Evolutionary conservation across 2,329 filamentous ascomycete genomes (phyloP).

Genomic region (Xylariaceae sp.): DNA sequence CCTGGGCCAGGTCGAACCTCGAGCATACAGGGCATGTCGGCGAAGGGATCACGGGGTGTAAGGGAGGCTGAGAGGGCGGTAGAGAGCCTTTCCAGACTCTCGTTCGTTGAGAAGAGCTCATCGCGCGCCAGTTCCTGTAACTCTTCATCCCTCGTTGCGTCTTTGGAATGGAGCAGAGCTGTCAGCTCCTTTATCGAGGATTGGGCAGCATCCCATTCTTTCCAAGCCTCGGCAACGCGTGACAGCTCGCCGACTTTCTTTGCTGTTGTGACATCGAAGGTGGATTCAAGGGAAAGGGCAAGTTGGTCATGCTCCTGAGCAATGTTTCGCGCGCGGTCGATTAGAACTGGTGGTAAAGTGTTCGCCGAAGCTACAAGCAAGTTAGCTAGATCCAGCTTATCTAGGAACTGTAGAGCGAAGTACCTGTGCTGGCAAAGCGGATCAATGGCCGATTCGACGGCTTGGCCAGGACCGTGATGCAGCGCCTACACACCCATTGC

Average conservation of each 20-base stretch:
- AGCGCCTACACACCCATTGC: conserved; percentile 52
- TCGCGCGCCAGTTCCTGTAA: conserved; percentile 75
- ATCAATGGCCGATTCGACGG: conserved; percentile 29
- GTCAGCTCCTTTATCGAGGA: conserved; percentile 52
- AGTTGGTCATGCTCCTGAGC: conserved; percentile 55
- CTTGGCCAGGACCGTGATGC: conserved; percentile 36
- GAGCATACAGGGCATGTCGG: conserved; percentile 80
- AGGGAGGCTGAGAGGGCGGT: conserved; percentile 70
- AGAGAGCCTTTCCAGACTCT: conserved; percentile 59
- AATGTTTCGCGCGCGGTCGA: conserved; percentile 56
- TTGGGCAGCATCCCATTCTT: conserved; percentile 54
- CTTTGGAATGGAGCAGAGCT: conserved; percentile 46
- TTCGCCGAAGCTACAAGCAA: conserved; percentile 26
- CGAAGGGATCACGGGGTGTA: conserved; percentile 85
- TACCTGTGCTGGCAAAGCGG: conserved; percentile 45
- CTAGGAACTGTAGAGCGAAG: conserved; percentile 12
- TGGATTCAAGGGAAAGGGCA: conserved; percentile 44
- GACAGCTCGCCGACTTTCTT: conserved; percentile 60
- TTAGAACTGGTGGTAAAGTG: conserved; percentile 49
- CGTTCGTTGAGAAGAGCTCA: conserved; percentile 66
- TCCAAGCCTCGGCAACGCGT: conserved; percentile 53
- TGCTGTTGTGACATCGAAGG: conserved; percentile 55
- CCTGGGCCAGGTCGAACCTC: conserved; percentile 92
- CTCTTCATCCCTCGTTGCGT: conserved; percentile 49
- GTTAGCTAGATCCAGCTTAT: neutral